phyloP scores from a whole-genome alignment of 352 stramenopile species.

The Globisporangium nagaii region DNA sequence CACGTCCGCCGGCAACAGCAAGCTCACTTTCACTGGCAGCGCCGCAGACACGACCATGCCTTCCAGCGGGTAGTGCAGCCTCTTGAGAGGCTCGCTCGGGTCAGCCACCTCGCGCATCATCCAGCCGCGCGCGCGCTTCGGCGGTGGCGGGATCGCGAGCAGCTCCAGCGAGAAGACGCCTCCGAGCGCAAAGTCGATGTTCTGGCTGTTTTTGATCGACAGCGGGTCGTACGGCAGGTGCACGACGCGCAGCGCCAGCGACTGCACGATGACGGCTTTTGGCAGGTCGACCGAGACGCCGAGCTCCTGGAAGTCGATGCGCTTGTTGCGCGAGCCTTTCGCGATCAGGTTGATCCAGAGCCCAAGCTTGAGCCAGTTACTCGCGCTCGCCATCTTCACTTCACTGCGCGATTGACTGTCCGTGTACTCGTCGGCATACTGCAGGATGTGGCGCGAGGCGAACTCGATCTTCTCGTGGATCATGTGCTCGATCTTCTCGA shows the following conservation, averaged over 20 bases:
- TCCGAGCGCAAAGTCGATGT: constrained; percentile 46
- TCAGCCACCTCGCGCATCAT: constrained; percentile 68
- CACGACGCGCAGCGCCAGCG: constrained; percentile 55
- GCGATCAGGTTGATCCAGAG: constrained; percentile 73
- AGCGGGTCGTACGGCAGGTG: constrained; percentile 60
- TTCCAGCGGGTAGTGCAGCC: constrained; percentile 69
- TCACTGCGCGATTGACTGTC: constrained; percentile 51
- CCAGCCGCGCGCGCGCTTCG: constrained; percentile 67
- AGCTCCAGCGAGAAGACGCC: constrained; percentile 67
- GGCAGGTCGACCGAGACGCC: constrained; percentile 65
- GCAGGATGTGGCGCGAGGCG: constrained; percentile 56
- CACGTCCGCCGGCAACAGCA: constrained; percentile 45
- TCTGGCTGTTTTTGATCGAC: constrained; percentile 18
- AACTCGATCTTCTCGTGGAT: constrained; percentile 64
- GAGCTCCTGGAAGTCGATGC: constrained; percentile 67
- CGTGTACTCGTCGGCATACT: constrained; percentile 71
- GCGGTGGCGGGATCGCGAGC: constrained; percentile 54
- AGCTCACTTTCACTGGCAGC: constrained; percentile 56
- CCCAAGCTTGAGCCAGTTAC: constrained; percentile 43
- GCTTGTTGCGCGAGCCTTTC: constrained; percentile 71
- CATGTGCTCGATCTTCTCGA: constrained; percentile 43
- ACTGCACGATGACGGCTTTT: constrained; percentile 74
- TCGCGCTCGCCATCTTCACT: constrained; percentile 55
- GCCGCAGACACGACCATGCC: constrained; percentile 64
- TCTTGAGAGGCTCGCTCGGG: constrained; percentile 38